Conservation (phyloP, 257 asterid genomes). For the Osmanthus fragrans region DNA sequence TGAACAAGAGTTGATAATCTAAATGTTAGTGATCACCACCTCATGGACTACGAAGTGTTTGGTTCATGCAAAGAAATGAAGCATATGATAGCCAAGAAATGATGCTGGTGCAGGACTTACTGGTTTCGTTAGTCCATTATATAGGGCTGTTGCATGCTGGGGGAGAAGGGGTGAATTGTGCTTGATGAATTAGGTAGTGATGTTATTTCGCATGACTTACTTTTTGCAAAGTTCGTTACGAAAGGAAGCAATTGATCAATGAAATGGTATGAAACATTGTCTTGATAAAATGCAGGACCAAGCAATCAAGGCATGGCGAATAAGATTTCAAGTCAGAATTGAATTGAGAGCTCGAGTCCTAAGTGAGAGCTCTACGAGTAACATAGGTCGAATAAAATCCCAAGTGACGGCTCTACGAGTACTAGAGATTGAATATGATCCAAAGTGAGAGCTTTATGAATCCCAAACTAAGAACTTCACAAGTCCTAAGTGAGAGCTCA, state of each 20-base stretch:
- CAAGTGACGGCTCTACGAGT: too few species aligned
- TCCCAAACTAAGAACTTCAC: too few species aligned
- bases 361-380: too few species aligned
- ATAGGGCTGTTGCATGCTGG: conserved; percentile 12
- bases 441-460: too few species aligned
- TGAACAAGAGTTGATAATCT: not conserved
- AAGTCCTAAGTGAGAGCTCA: too few species aligned
- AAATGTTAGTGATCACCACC: not conserved
- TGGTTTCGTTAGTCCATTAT: conserved; percentile 19
- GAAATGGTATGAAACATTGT: too few species aligned
- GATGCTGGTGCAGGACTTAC: conserved; percentile 10
- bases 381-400: too few species aligned
- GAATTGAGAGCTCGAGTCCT: too few species aligned
- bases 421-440: too few species aligned
- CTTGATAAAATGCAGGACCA: too few species aligned
- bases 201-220: conserved; percentile 39
- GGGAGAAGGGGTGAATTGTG: conserved; percentile 20
- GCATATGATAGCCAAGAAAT: not conserved
- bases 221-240: not conserved
- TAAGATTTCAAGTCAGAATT: too few species aligned
- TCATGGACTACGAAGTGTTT: not conserved
- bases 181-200: conserved; percentile 36
- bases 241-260: not conserved
- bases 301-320: too few species aligned
- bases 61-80: not conserved